phyloP scores from a whole-genome alignment of 805 yeast species.

The Pichia paraexigua region DNA sequence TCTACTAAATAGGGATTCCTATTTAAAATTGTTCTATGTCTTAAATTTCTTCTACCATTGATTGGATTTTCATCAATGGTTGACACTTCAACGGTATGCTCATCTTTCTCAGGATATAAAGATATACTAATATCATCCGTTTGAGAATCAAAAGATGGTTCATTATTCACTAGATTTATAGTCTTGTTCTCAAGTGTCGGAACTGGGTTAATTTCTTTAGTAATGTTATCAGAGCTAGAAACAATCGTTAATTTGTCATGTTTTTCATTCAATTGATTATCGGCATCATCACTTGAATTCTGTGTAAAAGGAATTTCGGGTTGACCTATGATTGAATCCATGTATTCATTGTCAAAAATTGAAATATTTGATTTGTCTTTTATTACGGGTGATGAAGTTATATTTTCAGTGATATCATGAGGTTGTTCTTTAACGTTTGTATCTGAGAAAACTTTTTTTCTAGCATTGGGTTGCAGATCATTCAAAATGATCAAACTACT shows the following conservation, averaged over 20 bases:
- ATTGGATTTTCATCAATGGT: background rate
- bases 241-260: background rate
- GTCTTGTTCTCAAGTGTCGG: background rate
- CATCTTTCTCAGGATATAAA: background rate
- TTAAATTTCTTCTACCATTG: constrained; percentile 3
- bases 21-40: constrained; percentile 11
- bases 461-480: background rate
- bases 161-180: no score
- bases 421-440: background rate
- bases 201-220: background rate
- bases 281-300: background rate
- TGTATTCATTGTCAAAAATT: background rate
- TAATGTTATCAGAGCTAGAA: background rate
- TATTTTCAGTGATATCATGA: background rate
- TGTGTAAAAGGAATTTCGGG: background rate
- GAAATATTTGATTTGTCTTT: background rate
- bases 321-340: background rate
- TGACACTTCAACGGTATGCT: background rate
- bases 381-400: background rate
- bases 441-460: background rate
- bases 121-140: background rate
- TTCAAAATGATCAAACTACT: background rate
- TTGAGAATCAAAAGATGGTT: background rate
- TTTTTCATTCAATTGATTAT: background rate
- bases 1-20: constrained; percentile 29